Evolutionary conservation across 306 rosid genomes (phyloP).

Genomic region (Glycine soja): DNA sequence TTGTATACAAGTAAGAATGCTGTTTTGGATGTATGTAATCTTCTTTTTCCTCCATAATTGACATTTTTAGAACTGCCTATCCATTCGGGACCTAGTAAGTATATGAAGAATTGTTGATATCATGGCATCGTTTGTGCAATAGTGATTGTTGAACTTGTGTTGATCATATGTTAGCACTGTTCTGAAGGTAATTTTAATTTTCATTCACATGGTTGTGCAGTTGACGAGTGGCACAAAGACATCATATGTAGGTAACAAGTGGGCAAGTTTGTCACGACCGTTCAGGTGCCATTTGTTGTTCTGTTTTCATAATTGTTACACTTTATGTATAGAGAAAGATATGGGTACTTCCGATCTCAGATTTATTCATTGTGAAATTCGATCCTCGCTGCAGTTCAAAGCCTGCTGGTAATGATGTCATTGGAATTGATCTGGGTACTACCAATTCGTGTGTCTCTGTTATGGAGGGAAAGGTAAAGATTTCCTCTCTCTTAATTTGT

Average conservation of each 20-base stretch:
- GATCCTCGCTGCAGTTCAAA: conserved; percentile 61
- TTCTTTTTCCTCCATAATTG: too few relatives aligned
- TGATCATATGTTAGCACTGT: background rate
- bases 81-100: background rate
- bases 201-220: conserved; percentile 53
- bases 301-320: conserved; percentile 3
- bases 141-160: background rate
- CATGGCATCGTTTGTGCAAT: background rate
- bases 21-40: too few relatives aligned
- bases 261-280: conserved; percentile 76
- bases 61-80: background rate
- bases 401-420: conserved; percentile 84
- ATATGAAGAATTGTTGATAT: background rate
- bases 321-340: too few relatives aligned
- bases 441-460: conserved; percentile 93
- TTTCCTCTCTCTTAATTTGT: background rate
- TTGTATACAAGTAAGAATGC: too few relatives aligned
- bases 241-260: conserved; percentile 59
- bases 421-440: conserved; percentile 95
- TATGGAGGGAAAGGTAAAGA: conserved; percentile 86
- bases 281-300: conserved; percentile 66
- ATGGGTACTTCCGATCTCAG: too few relatives aligned
- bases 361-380: background rate
- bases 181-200: background rate
- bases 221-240: conserved; percentile 59